Base-by-base conservation (phyloP, 2,329 filamentous ascomycete species). In the Dendrostoma leiphaemia region DNA sequence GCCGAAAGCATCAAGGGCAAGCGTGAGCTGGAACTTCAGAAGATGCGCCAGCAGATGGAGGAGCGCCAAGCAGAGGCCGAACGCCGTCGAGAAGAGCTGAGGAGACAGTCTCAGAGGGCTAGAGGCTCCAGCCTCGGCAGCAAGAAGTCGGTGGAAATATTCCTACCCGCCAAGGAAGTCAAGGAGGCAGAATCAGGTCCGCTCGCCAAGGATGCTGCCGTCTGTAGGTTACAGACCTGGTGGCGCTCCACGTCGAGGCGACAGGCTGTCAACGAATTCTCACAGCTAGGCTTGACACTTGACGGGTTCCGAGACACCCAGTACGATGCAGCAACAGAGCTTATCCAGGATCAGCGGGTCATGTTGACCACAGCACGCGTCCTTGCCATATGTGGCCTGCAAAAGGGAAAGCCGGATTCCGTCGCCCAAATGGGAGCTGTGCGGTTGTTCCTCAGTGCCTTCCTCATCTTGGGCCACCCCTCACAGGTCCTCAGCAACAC, bases 1-100 rank as follows among this genome's bases (percentile, higher is more conserved):
- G 89, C 89, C 13, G 89, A 91, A 68, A 85, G 82, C 54, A 91
- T 89, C 75, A 91, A 90, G 70, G 87, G 90, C 72, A 87, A 88
- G 68, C 84, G 90, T 59, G 86, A 91, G 65, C 85, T 86, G 53
- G 88, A 92, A 60, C 81, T 89, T 53, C 79, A 79, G 61, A 84
- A 85, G 64, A 78, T 89, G 67, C 83, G 84, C 59, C 71, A 82
- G 48, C 88, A 91, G 67, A 91, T 92, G 79, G 87, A 92, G 67
- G 89, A 91, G 72, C 84, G 87, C 59, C 80, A 90, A 63, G 87
- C 88, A 29, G 89, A 92, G 65, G 90, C 88, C 0, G 88, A 92
- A 69, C 82, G 76, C 66, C 80, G 90, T 63, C 78, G 89, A 56
- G 81, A 86, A 65, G 81, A 88, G 72, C 69, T 88, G 58, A 74